Percentiles rank a stretch among this genome's conserved stretches.
These are phyloP conservation scores for Boletus pseudo-olivaceus DNA, from an alignment of 768 basidiomycete species.

Conservation along the genomic window DNA sequence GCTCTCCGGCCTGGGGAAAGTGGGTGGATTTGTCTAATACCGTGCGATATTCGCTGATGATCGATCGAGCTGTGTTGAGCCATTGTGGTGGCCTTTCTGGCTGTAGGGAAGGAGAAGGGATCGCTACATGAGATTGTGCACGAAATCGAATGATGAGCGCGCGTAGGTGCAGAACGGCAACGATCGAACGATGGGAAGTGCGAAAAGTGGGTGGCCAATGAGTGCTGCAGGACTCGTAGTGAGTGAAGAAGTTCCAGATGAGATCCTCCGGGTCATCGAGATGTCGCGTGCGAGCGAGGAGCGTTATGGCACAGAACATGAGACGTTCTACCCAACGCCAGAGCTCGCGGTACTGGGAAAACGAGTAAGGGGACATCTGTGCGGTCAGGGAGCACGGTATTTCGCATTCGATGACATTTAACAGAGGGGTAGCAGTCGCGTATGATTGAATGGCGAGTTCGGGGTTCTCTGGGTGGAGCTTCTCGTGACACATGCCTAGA, in stretches of 20 bases:
- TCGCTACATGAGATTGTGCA: constrained; percentile 10
- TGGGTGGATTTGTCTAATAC: constrained; percentile 63
- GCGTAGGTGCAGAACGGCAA: constrained; percentile 69
- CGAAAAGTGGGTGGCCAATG: constrained; percentile 82
- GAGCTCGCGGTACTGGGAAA: constrained; percentile 71
- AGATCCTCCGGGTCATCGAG: constrained; percentile 36
- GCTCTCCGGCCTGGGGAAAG: constrained; percentile 81
- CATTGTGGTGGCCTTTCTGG: constrained; percentile 45
- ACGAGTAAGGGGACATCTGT: constrained; percentile 41
- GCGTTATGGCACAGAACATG: constrained; percentile 73
- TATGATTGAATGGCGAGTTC: constrained; percentile 57
- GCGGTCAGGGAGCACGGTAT: constrained; percentile 35
- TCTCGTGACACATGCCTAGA: constrained; percentile 76
- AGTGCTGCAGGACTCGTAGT: constrained; percentile 57
- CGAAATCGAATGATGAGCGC: constrained; percentile 59
- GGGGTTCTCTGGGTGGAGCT: constrained; percentile 45
- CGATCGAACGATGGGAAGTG: constrained; percentile 66
- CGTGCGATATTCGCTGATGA: constrained; percentile 68
- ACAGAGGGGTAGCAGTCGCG: constrained; percentile 49
- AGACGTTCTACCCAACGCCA: constrained; percentile 84
- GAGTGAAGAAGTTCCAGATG: constrained; percentile 61
- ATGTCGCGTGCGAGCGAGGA: constrained; percentile 49
- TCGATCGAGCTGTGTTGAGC: constrained; percentile 60
- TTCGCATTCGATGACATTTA: constrained; percentile 47
- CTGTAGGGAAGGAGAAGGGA: constrained; percentile 17